A percentile compares a stretch with the other conserved stretches of the same genome.
Evolutionary conservation across 768 basidiomycete genomes (phyloP).

Genomic region (Boletellus emodensis): DNA sequence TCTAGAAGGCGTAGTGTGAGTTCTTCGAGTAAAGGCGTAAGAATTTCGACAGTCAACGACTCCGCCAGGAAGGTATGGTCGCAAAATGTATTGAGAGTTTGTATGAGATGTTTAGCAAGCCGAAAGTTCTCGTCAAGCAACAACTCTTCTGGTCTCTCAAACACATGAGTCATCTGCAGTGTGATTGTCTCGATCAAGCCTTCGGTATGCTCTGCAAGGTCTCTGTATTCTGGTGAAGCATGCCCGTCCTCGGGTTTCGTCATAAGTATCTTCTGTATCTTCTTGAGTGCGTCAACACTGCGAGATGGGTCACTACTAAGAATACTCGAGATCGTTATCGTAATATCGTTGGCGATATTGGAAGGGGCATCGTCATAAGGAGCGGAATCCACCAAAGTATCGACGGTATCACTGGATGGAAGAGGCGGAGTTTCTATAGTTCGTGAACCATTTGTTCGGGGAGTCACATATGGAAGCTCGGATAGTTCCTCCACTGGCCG

Average conservation of each 20-base stretch:
- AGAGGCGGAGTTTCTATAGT: constrained; percentile 12
- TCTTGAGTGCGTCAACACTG: constrained; percentile 92
- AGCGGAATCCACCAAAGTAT: constrained; percentile 34
- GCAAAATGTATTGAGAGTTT: constrained; percentile 92
- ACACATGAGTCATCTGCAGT: constrained; percentile 87
- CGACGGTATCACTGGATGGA: constrained; percentile 24
- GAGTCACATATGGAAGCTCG: constrained; percentile 27
- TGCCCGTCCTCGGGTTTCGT: constrained; percentile 71
- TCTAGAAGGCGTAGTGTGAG: constrained; percentile 87
- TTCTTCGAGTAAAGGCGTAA: constrained; percentile 87
- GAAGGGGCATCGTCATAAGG: constrained; percentile 19
- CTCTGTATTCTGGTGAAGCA: constrained; percentile 65
- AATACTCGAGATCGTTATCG: constrained; percentile 82
- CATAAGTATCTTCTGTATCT: constrained; percentile 81
- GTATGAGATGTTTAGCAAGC: constrained; percentile 94
- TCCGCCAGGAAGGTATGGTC: constrained; percentile 87
- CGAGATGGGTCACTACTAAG: constrained; percentile 80
- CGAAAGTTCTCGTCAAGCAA: constrained; percentile 79
- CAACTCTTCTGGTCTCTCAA: constrained; percentile 76
- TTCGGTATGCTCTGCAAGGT: constrained; percentile 74
- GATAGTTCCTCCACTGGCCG: constrained; percentile 27
- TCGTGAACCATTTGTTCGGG: constrained; percentile 14
- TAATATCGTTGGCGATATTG: constrained; percentile 52
- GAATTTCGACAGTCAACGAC: constrained; percentile 77
- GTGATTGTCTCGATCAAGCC: constrained; percentile 88